Conservation (phyloP, 371 early-diverging fungal species). For the Rhizopus stolonifer region DNA sequence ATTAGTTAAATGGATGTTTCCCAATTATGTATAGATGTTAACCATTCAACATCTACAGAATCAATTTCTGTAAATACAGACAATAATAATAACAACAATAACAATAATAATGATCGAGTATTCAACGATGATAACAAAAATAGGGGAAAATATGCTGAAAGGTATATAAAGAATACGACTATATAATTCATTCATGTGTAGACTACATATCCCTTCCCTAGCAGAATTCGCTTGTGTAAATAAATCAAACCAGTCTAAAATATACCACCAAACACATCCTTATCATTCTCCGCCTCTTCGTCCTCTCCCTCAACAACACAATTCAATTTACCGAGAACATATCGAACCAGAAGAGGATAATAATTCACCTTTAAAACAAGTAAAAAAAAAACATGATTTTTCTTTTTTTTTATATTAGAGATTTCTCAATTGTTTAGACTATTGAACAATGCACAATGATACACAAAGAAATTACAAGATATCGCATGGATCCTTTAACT, state of each 20-base stretch:
- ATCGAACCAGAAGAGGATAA: background rate
- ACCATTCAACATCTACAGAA: slow-evolving; percentile 2
- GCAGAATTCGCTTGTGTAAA: background rate
- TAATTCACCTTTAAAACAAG: background rate
- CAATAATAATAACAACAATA: too few relatives aligned
- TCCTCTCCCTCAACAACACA: background rate
- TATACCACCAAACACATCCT: background rate
- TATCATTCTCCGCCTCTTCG: background rate
- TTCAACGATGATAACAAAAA: too few relatives aligned
- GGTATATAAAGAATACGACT: background rate
- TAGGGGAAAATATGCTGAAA: background rate
- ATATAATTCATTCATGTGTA: background rate
- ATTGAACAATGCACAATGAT: slow-evolving; percentile 21
- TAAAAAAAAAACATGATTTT: too few relatives aligned
- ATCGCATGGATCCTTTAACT: slow-evolving; percentile 20
- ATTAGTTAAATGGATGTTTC: slow-evolving; percentile 17
- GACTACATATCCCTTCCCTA: background rate
- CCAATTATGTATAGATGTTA: slow-evolving; percentile 16
- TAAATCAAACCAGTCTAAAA: background rate
- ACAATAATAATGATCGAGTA: too few relatives aligned
- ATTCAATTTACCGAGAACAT: background rate
- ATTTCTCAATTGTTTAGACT: too few relatives aligned
- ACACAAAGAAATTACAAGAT: slow-evolving; percentile 16
- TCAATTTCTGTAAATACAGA: too few relatives aligned
- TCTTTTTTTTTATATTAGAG: too few relatives aligned